Evolutionary conservation across 371 early-diverging fungal genomes (phyloP).

Genomic region (Mucor circinelloides): DNA sequence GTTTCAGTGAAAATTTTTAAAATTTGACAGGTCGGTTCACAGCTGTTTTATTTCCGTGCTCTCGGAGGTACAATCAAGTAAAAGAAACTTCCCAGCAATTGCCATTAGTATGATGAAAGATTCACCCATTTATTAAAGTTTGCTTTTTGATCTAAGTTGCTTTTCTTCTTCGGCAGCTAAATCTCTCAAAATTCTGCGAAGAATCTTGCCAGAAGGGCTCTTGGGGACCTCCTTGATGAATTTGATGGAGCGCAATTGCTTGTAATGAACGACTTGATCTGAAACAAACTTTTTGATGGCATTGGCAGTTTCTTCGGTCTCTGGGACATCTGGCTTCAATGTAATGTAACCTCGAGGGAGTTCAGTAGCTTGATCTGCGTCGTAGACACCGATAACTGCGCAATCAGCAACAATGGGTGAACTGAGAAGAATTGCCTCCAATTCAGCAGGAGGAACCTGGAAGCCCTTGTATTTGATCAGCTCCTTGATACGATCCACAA

Average conservation of each 20-base stretch:
- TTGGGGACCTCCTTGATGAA: conserved; percentile 73
- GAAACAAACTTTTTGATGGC: conserved; percentile 61
- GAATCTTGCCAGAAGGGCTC: conserved; percentile 77
- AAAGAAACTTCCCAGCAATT: not conserved
- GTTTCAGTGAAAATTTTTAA: conserved; percentile 1
- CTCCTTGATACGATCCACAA: conserved; percentile 78
- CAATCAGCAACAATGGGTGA: conserved; percentile 71
- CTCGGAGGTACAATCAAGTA: not conserved
- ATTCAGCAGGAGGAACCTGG: conserved; percentile 43
- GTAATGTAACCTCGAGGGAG: conserved; percentile 74
- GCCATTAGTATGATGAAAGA: not conserved
- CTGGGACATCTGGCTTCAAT: conserved; percentile 29
- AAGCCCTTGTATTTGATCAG: conserved; percentile 80
- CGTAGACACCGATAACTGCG: conserved; percentile 67
- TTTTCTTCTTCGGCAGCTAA: conserved; percentile 20
- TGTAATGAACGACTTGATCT: conserved; percentile 66
- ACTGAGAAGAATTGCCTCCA: conserved; percentile 29
- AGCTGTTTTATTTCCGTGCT: not conserved
- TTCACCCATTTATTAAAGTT: conserved; percentile 24
- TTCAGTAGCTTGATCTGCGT: conserved; percentile 62
- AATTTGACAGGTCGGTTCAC: not conserved
- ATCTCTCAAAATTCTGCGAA: conserved; percentile 53
- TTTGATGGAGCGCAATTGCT: conserved; percentile 76
- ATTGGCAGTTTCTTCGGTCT: conserved; percentile 20
- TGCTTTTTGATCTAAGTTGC: conserved; percentile 17